Evolutionary conservation across 192 early-diverging fungal species (phyloP), one percentile per base, ranked within the genome.

Genomic region (Mortierella claussenii): DNA sequence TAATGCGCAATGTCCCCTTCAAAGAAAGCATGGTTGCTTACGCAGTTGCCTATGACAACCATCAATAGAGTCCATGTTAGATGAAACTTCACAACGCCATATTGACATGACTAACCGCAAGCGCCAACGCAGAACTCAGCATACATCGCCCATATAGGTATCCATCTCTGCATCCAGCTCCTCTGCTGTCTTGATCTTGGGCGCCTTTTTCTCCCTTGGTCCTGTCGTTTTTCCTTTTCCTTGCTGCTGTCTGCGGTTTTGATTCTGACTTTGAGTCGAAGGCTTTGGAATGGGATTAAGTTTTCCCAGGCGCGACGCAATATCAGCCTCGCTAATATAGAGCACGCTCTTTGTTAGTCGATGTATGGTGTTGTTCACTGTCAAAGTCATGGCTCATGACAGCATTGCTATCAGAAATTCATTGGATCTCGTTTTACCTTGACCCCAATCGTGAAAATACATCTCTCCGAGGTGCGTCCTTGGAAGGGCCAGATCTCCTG

Each of bases 131-230:
- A n/a, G n/a, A n/a, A n/a, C n/a, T n/a, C n/a, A 48, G 30, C 65
- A 60, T 75, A 74, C 76, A 28, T 50, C 68, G 46, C 69, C 66
- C 86, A 86, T 87, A 42, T 87, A 87, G n/a, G 73, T 70, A 30
- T 86, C 83, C 86, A 87, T 83, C 57, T 87, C 85, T 30, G 68
- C 71, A 71, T 87, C 86, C 58, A 87, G 48, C 36, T 85, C 84
- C 33, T 82, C 73, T 17, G 64, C 82, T 23, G 58, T 81, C 51
- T 67, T 69, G 27, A 52, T 24, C 21, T 79, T 33, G 12, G 51
- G 59, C 60, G 33, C 42, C 44, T 65, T 53, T 8, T 54, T 60
- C 40, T 69, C 57, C 33, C 27, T 58, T 27, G 51, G 43, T 30
- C 27, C 60, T 30, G 27, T 20, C n/a, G 21, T 64, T 36, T 67